Percentiles rank a stretch among this genome's conserved stretches.
Evolutionary conservation across 306 rosid species (phyloP).

Genomic region (Chamaecrista fasciculata): DNA sequence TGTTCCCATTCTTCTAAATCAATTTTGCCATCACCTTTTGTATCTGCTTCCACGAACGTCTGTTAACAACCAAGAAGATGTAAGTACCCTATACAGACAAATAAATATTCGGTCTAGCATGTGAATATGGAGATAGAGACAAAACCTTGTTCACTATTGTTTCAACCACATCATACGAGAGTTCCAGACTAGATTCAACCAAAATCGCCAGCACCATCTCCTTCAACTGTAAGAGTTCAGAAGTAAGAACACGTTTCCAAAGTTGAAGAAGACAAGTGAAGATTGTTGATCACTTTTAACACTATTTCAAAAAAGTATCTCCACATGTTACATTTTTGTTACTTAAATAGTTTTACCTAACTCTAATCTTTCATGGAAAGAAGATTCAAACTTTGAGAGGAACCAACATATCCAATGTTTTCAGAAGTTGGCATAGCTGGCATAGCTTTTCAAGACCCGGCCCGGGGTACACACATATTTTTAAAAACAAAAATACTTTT

Average conservation of each 20-base stretch:
- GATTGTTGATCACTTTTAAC: no score
- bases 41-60: conserved; percentile 33
- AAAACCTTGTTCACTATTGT: conserved; percentile 34
- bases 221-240: conserved; percentile 28
- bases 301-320: no score
- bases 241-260: background rate
- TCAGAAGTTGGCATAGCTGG: background rate
- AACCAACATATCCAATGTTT: background rate
- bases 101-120: no score
- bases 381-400: background rate
- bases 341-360: no score
- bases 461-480: no score
- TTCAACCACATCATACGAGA: conserved; percentile 36
- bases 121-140: background rate
- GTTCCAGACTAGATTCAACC: conserved; percentile 33
- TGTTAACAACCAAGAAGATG: conserved; percentile 9
- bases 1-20: conserved; percentile 35
- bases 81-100: background rate
- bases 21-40: conserved; percentile 33
- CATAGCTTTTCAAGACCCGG: no score
- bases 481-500: no score
- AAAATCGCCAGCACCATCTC: conserved; percentile 34
- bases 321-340: no score
- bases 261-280: background rate
- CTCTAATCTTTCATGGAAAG: background rate